Percentiles rank a stretch among this genome's conserved stretches.
Evolutionary conservation across 495 filamentous ascomycete genomes (phyloP).

Genomic region (Penicillium daleae): DNA sequence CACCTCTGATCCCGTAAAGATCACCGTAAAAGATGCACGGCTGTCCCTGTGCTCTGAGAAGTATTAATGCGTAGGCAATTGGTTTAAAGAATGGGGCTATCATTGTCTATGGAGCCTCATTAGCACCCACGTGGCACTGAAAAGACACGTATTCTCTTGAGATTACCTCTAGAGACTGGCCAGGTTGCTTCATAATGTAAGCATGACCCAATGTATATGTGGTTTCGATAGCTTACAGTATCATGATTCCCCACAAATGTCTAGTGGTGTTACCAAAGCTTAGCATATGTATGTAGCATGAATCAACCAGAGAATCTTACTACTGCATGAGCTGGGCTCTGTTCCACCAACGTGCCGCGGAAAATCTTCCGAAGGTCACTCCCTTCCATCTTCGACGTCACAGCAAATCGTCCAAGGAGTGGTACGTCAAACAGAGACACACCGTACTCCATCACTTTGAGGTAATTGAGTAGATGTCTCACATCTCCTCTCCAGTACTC

Average conservation of each 20-base stretch:
- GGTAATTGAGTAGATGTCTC: slow-evolving; percentile 56
- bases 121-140: not conserved
- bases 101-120: slow-evolving; percentile 37
- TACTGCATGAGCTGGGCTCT: slow-evolving; percentile 63
- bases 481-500: slow-evolving; percentile 74
- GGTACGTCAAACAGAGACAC: slow-evolving; percentile 73
- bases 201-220: not conserved
- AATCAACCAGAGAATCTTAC: slow-evolving; percentile 39
- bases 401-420: slow-evolving; percentile 65
- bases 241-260: slow-evolving; percentile 53
- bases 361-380: slow-evolving; percentile 67
- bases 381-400: slow-evolving; percentile 53
- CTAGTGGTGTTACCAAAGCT: slow-evolving; percentile 22
- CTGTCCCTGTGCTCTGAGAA: slow-evolving; percentile 68
- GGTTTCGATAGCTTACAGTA: slow-evolving; percentile 35
- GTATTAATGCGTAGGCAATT: slow-evolving; percentile 65
- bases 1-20: slow-evolving; percentile 65
- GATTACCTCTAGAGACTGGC: slow-evolving; percentile 57
- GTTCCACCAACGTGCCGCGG: slow-evolving; percentile 60
- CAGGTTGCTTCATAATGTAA: slow-evolving; percentile 53
- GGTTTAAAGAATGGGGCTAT: slow-evolving; percentile 62
- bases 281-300: not conserved
- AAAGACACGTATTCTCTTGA: not conserved
- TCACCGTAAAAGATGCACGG: slow-evolving; percentile 79
- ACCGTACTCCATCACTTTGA: slow-evolving; percentile 62